A percentile compares a stretch with the other conserved stretches of the same genome.
Evolutionary conservation across 176 grass and related monocot genomes (phyloP).

Genomic region (Zoysia pacifica): DNA sequence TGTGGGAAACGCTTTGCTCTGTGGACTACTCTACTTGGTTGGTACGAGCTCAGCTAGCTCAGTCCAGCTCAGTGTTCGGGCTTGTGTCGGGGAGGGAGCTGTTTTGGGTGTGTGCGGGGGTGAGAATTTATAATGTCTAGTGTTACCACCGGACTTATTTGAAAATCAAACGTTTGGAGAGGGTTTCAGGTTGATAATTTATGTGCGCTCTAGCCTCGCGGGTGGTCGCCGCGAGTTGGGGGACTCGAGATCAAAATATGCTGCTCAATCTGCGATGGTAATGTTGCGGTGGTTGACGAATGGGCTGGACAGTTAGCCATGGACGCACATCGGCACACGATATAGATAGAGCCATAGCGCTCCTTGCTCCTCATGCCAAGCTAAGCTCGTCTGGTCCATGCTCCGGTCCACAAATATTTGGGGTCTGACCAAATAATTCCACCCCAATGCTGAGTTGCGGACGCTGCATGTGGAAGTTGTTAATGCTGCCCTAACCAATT

Average conservation of each 20-base stretch:
- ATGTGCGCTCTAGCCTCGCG: not conserved
- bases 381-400: not conserved
- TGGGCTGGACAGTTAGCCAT: not conserved
- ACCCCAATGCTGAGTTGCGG: not conserved
- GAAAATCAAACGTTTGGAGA: not conserved
- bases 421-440: not conserved
- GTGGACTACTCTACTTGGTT: not conserved
- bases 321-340: not conserved
- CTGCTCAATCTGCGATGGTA: not conserved
- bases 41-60: not conserved
- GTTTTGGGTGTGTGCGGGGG: not conserved
- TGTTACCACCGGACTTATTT: not conserved
- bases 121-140: conserved; percentile 29
- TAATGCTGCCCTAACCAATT: not conserved
- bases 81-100: not conserved
- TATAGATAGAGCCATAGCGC: not conserved
- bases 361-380: not conserved
- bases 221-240: not conserved
- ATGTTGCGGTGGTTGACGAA: not conserved
- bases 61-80: not conserved
- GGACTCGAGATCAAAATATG: not conserved
- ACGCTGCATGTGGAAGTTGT: not conserved
- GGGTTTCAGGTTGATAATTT: not conserved
- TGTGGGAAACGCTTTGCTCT: not conserved
- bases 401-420: not conserved